Base-by-base conservation (phyloP, 768 basidiomycete genomes). In the Boletus bicolor region DNA sequence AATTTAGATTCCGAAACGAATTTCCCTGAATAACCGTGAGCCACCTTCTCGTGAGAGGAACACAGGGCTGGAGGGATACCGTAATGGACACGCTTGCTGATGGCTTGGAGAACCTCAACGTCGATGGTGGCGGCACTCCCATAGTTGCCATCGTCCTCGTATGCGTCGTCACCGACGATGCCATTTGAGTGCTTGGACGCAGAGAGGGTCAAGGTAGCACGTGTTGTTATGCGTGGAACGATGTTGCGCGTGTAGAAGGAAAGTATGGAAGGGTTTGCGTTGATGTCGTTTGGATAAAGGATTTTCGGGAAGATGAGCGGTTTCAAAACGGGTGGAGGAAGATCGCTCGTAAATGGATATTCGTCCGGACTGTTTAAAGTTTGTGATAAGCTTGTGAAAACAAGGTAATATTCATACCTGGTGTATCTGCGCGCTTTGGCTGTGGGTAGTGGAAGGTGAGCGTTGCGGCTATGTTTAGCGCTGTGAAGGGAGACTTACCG, bases 1-100 rank as follows among this genome's bases (percentile, higher is more conserved):
- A 99, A 99, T 70, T 99, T 99, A 28, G 91, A 91, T 74, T 99
- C 97, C 5, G 95, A 93, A 6, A 99, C 97, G 70, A 99, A 99
- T 79, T 98, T 98, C 54, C 97, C 96, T 99, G 67, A 9, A 59
- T 9, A 36, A 32, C 4, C 21, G 30, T 56, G 49, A 63, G 59
- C 21, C 43, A 19, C 49, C 30, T 43, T 21, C 17, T 36, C 46
- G 47, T n/a, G 48, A 14, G 15, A 32, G 54, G 4, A 24, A 21
- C 7, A 26, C n/a, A 7, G 26, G 54, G 44, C 19, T 19, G 36
- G 46, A 81, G 35, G 43, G 82, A 50, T 61, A 95, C 97, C 97
- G 66, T 96, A 99, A 73, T 99, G 97, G 35, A 99, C 95, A 38
- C 97, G 86, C 76, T 98, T 89, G 75, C 91, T 94, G 68, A 99